Evolutionary conservation across 2,329 filamentous ascomycete genomes (phyloP), one percentile per base, ranked within the genome.

Genomic region (Xylariaceae sp.): DNA sequence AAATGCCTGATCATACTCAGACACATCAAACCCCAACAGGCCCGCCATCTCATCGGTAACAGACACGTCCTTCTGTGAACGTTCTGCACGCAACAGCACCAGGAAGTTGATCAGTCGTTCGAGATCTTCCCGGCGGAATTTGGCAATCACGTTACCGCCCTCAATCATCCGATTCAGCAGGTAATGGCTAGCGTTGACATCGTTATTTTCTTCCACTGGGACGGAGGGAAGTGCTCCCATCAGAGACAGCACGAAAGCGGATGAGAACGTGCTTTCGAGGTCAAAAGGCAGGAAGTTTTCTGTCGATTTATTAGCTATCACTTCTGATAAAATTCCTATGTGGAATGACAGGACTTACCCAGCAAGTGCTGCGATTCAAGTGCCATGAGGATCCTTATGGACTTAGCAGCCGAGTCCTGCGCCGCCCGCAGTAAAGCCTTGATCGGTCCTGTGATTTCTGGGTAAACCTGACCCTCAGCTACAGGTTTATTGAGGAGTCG

Each of bases 201-300:
- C 56, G 8, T 44, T 30, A 10, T 39, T 53, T 10, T 51, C 44
- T 34, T 58, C 51, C 4, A 53, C 49, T 5, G 56, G 44, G n/a
- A 47, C 39, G 5, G 51, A 23, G 4, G 51, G 51, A 2, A 58
- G 17, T 6, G 56, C 56, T 23, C 51, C 56, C 56, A 58, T 53
- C 17, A 58, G 30, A 18, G 51, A 53, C 17, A 53, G n/a, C 3
- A 58, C 51, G 34, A 53, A 58, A 13, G 56, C 56, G 4, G 56
- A 58, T 9, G 51, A 53, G 44, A 58, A 58, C 17, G 55, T 57
- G 10, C 55, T 57, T 39, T 57, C 55, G 8, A 57, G 55, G 11
- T 57, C 55, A 15, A 57, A 57, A 1, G 55, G 55, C 8, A 57
- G 30, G 35, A 57, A 57, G 42, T 52, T 57, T 48, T 57, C 55